A percentile compares a stretch with the other conserved stretches of the same genome.
Evolutionary conservation across 2,329 filamentous ascomycete species (phyloP).

Genomic region (Aspergillus vadensis): DNA sequence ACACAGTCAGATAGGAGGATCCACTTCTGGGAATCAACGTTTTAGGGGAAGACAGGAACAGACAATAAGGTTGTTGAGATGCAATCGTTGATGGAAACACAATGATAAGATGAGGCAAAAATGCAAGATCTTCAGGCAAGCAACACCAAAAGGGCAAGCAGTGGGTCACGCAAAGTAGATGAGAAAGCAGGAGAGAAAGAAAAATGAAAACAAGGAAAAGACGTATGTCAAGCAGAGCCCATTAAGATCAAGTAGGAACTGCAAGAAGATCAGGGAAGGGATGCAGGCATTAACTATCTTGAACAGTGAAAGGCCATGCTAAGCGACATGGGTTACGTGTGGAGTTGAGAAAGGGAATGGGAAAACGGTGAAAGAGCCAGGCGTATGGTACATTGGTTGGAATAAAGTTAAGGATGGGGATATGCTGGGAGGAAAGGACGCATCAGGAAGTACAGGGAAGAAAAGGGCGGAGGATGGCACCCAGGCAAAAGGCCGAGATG

Average conservation of each 20-base stretch:
- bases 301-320: background rate
- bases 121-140: too few species aligned
- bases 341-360: background rate
- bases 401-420: background rate
- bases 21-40: background rate
- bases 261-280: background rate
- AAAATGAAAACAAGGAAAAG: too few species aligned
- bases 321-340: background rate
- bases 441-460: constrained; percentile 8
- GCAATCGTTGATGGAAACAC: too few species aligned
- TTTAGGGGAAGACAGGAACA: too few species aligned
- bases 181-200: too few species aligned
- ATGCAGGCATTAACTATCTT: background rate
- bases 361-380: background rate
- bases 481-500: constrained; percentile 8
- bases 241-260: constrained; percentile 1
- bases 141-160: too few species aligned
- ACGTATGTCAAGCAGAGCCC: background rate
- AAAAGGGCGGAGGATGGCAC: constrained; percentile 12
- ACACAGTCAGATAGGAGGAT: background rate
- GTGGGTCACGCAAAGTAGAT: background rate
- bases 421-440: background rate
- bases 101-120: too few species aligned
- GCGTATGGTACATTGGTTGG: background rate
- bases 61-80: too few species aligned